A percentile compares a stretch with the other conserved stretches of the same genome.
phyloP scores from a whole-genome alignment of 352 stramenopile genomes.

The Pythium folliculosum region DNA sequence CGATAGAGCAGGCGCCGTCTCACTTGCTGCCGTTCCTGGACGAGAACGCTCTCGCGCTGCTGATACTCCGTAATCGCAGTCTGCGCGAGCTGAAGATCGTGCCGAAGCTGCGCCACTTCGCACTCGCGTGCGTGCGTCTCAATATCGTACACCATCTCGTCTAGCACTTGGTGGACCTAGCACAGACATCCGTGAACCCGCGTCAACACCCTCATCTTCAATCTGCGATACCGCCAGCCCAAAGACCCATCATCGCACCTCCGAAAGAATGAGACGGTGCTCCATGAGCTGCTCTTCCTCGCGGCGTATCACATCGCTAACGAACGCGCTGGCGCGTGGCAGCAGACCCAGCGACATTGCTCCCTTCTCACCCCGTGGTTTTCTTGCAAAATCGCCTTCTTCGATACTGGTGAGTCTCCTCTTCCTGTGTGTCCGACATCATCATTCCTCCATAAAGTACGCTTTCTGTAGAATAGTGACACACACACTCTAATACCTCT shows the following conservation, averaged over 20 bases:
- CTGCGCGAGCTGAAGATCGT: slow-evolving; percentile 40
- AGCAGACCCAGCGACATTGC: slow-evolving; percentile 34
- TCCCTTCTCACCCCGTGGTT: neutral
- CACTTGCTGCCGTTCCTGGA: slow-evolving; percentile 70
- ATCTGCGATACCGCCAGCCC: neutral
- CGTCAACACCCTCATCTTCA: neutral
- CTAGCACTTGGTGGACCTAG: slow-evolving; percentile 65
- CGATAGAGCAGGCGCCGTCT: too few species aligned
- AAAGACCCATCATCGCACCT: slow-evolving; percentile 32
- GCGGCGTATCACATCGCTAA: slow-evolving; percentile 38
- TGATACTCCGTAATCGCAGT: slow-evolving; percentile 47
- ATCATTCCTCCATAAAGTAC: too few species aligned
- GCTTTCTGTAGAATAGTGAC: slow-evolving; percentile 16
- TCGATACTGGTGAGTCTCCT: slow-evolving; percentile 16
- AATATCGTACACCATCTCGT: slow-evolving; percentile 86
- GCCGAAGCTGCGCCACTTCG: slow-evolving; percentile 39
- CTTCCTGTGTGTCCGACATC: too few species aligned
- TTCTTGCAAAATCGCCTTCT: slow-evolving; percentile 13
- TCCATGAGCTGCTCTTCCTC: slow-evolving; percentile 50
- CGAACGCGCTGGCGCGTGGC: slow-evolving; percentile 35
- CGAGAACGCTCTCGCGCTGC: slow-evolving; percentile 58
- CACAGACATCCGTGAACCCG: neutral
- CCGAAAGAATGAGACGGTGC: slow-evolving; percentile 42
- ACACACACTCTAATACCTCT: slow-evolving; percentile 12
- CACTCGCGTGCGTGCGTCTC: slow-evolving; percentile 66